Conservation (phyloP, 2,329 filamentous ascomycete species). For the Exophiala phaeomuriformis region DNA sequence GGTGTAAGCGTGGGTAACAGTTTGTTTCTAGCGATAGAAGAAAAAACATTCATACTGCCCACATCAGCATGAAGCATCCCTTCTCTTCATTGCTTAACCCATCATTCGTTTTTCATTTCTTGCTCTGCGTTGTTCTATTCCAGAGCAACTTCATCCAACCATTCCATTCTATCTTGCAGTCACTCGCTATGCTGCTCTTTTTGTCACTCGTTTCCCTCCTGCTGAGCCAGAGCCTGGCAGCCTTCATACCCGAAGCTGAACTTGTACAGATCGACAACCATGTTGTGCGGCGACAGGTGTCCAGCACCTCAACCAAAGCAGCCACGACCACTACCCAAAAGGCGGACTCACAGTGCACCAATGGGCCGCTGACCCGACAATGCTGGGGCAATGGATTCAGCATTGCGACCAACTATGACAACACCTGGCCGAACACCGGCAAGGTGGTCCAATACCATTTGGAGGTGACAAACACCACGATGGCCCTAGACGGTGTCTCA, state of each 20-base stretch:
- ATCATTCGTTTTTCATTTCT: not conserved
- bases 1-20: not conserved
- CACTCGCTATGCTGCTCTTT: constrained; percentile 19
- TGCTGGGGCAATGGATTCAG: constrained; percentile 28
- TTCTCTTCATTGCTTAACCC: not conserved
- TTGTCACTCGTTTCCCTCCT: constrained; percentile 16
- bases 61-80: constrained; percentile 1
- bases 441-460: constrained; percentile 24
- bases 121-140: not conserved
- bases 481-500: constrained; percentile 42
- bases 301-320: constrained; percentile 7
- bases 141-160: not conserved
- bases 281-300: constrained; percentile 10
- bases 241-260: constrained; percentile 18
- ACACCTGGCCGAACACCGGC: constrained; percentile 26
- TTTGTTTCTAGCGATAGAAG: not conserved
- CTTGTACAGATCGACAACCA: constrained; percentile 14
- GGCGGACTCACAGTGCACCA: constrained; percentile 21
- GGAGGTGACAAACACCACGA: constrained; percentile 30
- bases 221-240: constrained; percentile 8
- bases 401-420: constrained; percentile 27
- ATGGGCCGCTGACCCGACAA: constrained; percentile 23
- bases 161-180: constrained; percentile 1
- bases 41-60: not conserved
- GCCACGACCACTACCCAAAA: constrained; percentile 8